Conservation (phyloP, 2,329 filamentous ascomycete genomes). For the Sporothrix dimorphospora region DNA sequence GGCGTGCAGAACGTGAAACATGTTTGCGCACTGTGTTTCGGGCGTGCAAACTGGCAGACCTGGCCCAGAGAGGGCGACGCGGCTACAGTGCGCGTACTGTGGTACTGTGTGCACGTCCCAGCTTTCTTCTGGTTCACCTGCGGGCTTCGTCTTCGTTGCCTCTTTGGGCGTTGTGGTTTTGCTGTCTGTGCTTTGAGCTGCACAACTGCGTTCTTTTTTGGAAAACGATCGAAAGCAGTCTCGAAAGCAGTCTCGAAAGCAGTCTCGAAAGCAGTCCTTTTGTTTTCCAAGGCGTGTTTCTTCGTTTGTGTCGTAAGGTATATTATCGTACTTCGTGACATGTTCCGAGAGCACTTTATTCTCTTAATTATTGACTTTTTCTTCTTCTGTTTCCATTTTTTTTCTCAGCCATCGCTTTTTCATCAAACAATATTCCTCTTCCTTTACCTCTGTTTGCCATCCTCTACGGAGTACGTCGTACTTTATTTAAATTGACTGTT, state of each 20-base stretch:
- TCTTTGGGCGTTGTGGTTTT: neutral
- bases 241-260: too few species aligned
- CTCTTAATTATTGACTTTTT: neutral
- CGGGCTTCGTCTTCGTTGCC: neutral
- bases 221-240: too few species aligned
- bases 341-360: slow-evolving; percentile 8
- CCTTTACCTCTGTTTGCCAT: neutral
- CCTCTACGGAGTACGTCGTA: neutral
- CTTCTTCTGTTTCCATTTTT: neutral
- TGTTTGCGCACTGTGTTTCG: neutral
- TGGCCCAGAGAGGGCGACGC: neutral
- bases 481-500: neutral
- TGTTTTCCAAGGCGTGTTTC: neutral
- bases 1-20: slow-evolving; percentile 27
- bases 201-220: too few species aligned
- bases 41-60: too few species aligned
- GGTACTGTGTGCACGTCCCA: neutral
- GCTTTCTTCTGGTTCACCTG: neutral
- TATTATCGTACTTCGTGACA: neutral
- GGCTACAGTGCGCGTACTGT: slow-evolving; percentile 8
- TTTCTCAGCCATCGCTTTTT: neutral
- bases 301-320: neutral
- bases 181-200: slow-evolving; percentile 18
- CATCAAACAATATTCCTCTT: neutral
- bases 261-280: too few species aligned